Evolutionary conservation across 768 basidiomycete species (phyloP).

Genomic region (Gautieria morchelliformis): DNA sequence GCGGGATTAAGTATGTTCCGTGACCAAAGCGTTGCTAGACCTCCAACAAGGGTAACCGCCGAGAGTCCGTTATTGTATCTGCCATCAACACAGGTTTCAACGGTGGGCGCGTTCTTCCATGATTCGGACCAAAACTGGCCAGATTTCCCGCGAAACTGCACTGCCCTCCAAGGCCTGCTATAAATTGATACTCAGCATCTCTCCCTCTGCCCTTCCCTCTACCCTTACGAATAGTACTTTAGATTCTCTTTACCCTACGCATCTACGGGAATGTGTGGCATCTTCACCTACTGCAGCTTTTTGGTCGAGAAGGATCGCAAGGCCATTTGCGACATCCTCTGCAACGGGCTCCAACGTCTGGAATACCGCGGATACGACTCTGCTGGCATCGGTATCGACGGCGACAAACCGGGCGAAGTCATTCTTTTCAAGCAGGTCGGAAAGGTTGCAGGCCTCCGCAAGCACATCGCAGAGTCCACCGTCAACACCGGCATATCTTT

Average conservation of each 20-base stretch:
- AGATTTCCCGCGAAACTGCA: no score
- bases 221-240: not conserved
- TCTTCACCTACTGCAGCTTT: constrained; percentile 93
- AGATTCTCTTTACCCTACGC: not conserved
- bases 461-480: constrained; percentile 67
- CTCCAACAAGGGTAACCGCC: no score
- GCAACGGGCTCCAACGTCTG: constrained; percentile 84
- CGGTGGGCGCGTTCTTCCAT: no score
- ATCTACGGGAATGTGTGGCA: constrained; percentile 66
- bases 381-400: constrained; percentile 85
- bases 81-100: no score
- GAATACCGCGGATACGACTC: constrained; percentile 99
- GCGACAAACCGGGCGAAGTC: constrained; percentile 69
- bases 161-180: not conserved
- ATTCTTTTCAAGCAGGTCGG: constrained; percentile 96
- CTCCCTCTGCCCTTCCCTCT: not conserved
- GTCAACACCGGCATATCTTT: constrained; percentile 70
- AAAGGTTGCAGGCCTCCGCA: constrained; percentile 88
- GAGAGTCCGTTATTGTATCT: no score
- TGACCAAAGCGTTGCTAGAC: no score
- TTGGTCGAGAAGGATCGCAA: constrained; percentile 93
- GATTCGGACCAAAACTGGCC: no score
- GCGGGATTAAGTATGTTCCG: no score
- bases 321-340: constrained; percentile 84
- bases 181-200: not conserved